Evolutionary conservation across 768 basidiomycete species (phyloP).

Genomic region (Amanita exitialis): DNA sequence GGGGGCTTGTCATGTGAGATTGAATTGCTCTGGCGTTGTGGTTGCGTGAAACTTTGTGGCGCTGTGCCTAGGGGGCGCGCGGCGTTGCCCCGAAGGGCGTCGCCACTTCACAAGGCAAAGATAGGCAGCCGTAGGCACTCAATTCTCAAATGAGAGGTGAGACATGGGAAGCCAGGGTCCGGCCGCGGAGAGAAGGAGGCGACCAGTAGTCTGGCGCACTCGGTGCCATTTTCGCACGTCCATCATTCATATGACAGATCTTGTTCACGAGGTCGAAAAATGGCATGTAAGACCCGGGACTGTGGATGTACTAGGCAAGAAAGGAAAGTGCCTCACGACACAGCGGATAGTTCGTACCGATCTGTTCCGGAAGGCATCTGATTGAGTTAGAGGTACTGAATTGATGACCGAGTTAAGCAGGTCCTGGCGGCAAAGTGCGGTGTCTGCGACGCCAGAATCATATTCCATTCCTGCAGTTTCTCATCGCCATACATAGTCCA

Average conservation of each 20-base stretch:
- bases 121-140: neutral
- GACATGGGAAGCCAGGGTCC: neutral
- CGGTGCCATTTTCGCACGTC: neutral
- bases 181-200: slow-evolving; percentile 5
- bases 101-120: neutral
- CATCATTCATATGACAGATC: slow-evolving; percentile 2
- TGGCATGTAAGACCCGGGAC: neutral
- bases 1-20: neutral
- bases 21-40: neutral
- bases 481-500: neutral
- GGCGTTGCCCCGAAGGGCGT: neutral
- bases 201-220: neutral
- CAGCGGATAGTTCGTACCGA: slow-evolving; percentile 6
- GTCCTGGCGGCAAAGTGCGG: neutral
- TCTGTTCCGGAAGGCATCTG: neutral
- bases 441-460: neutral
- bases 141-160: neutral
- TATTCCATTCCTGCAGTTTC: neutral
- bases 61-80: neutral
- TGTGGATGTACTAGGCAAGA: neutral
- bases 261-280: slow-evolving; percentile 2
- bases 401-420: slow-evolving; percentile 1
- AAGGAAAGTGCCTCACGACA: slow-evolving; percentile 4
- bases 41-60: neutral
- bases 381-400: slow-evolving; percentile 3